Evolutionary conservation across 1,139 yeast species (phyloP).

Genomic region (Yamadazyma spencermartinsiae): DNA sequence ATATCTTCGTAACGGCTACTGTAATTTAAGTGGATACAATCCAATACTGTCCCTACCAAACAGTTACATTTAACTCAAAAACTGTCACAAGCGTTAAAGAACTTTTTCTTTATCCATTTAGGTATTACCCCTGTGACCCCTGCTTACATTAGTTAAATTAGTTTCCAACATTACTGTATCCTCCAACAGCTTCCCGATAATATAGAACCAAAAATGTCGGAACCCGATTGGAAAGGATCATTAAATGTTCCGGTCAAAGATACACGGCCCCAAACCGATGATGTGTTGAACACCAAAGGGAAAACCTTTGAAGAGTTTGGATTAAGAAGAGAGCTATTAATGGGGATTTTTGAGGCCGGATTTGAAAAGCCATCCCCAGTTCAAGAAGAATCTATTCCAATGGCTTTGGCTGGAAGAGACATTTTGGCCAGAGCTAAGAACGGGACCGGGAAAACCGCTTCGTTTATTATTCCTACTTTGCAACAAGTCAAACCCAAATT

Average conservation of each 20-base stretch:
- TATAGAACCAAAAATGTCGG: slow-evolving; percentile 24
- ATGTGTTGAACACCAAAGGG: slow-evolving; percentile 90
- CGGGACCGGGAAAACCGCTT: slow-evolving; percentile 98
- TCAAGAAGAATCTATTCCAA: slow-evolving; percentile 96
- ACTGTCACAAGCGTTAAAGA: too few species aligned
- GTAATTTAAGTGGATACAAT: too few species aligned
- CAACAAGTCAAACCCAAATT: slow-evolving; percentile 83
- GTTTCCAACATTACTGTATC: too few species aligned
- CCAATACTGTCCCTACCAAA: too few species aligned
- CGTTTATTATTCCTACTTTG: slow-evolving; percentile 85
- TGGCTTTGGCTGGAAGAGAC: slow-evolving; percentile 94
- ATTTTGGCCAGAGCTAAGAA: slow-evolving; percentile 97
- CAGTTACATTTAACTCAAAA: too few species aligned
- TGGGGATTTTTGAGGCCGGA: slow-evolving; percentile 99
- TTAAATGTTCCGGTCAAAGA: slow-evolving; percentile 82
- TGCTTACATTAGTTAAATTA: neutral
- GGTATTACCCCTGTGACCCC: too few species aligned
- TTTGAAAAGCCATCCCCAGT: slow-evolving; percentile 98
- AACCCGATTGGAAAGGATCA: slow-evolving; percentile 63
- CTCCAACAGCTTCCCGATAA: too few species aligned
- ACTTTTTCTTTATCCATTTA: too few species aligned
- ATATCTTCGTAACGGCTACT: too few species aligned
- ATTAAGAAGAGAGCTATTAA: slow-evolving; percentile 85
- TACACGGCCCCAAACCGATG: slow-evolving; percentile 93
- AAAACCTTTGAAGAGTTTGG: slow-evolving; percentile 89